Percentiles rank a stretch among this genome's conserved stretches.
Evolutionary conservation across 352 stramenopile genomes (phyloP).

Genomic region (Phytophthora sp.): DNA sequence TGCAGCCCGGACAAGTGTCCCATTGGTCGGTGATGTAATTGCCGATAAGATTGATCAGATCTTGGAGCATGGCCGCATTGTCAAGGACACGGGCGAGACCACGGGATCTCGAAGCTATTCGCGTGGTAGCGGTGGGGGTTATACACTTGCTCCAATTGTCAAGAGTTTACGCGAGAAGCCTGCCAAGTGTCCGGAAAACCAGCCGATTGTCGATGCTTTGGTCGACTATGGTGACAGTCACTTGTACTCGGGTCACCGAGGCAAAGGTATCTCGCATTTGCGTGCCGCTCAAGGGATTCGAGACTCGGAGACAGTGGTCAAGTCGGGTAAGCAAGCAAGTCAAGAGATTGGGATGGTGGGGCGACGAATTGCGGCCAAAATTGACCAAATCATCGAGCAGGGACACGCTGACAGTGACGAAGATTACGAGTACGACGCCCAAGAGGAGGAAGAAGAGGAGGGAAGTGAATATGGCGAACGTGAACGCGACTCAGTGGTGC

Average conservation of each 20-base stretch:
- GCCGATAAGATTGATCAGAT: constrained; percentile 86
- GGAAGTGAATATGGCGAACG: constrained; percentile 35
- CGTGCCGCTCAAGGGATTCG: constrained; percentile 69
- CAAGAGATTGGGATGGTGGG: constrained; percentile 70
- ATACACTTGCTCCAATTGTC: constrained; percentile 69
- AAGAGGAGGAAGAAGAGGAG: constrained; percentile 39
- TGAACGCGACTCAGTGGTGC: constrained; percentile 22
- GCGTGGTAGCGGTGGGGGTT: constrained; percentile 44
- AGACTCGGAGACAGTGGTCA: constrained; percentile 56
- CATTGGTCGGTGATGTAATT: constrained; percentile 72
- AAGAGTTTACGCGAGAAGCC: constrained; percentile 64
- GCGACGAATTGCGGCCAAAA: constrained; percentile 58
- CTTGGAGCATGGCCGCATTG: constrained; percentile 65
- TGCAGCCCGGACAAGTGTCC: constrained; percentile 49
- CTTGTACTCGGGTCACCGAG: constrained; percentile 62
- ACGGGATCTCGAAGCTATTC: constrained; percentile 29
- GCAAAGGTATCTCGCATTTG: constrained; percentile 80
- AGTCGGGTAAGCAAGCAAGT: constrained; percentile 53
- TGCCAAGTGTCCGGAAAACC: constrained; percentile 63
- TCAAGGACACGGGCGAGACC: constrained; percentile 43
- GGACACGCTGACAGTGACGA: constrained; percentile 76
- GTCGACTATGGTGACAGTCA: constrained; percentile 79
- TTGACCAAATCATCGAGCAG: constrained; percentile 77
- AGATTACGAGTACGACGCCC: constrained; percentile 56
- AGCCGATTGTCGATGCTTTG: constrained; percentile 70